Conservation (phyloP, 2,329 filamentous ascomycete genomes). For the Mycosphaerelloides madeirae region DNA sequence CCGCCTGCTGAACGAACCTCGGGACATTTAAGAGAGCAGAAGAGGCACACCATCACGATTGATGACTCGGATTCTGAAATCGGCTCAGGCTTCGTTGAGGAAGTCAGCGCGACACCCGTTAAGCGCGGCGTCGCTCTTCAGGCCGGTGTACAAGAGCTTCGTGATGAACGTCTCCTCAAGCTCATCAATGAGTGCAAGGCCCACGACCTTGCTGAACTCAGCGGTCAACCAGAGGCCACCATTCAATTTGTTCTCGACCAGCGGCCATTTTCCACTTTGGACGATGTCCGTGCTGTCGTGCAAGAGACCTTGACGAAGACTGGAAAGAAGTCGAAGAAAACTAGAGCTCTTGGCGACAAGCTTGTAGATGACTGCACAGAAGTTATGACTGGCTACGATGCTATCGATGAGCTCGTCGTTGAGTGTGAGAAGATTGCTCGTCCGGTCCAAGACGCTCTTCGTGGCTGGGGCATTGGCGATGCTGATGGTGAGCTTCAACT, state of each 20-base stretch:
- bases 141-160: constrained; percentile 14
- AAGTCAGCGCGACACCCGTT: constrained; percentile 9
- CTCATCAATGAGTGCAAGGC: constrained; percentile 78
- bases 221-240: constrained; percentile 64
- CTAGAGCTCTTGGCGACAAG: constrained; percentile 56
- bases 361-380: constrained; percentile 63
- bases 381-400: constrained; percentile 74
- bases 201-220: constrained; percentile 76
- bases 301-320: constrained; percentile 45
- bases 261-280: constrained; percentile 67
- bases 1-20: constrained; percentile 11
- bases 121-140: constrained; percentile 6
- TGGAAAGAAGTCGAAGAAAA: constrained; percentile 48
- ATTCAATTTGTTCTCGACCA: constrained; percentile 66
- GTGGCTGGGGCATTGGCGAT: constrained; percentile 62
- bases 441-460: constrained; percentile 60
- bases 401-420: constrained; percentile 75
- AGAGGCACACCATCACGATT: constrained; percentile 23
- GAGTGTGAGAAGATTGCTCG: constrained; percentile 70
- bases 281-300: constrained; percentile 62
- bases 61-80: constrained; percentile 44
- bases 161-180: constrained; percentile 54
- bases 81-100: constrained; percentile 23
- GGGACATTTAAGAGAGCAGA: constrained; percentile 6
- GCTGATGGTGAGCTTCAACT: constrained; percentile 58